A percentile compares a stretch with the other conserved stretches of the same genome.
Evolutionary conservation across 2,329 filamentous ascomycete species (phyloP).

Genomic region (Falciphora oryzae): DNA sequence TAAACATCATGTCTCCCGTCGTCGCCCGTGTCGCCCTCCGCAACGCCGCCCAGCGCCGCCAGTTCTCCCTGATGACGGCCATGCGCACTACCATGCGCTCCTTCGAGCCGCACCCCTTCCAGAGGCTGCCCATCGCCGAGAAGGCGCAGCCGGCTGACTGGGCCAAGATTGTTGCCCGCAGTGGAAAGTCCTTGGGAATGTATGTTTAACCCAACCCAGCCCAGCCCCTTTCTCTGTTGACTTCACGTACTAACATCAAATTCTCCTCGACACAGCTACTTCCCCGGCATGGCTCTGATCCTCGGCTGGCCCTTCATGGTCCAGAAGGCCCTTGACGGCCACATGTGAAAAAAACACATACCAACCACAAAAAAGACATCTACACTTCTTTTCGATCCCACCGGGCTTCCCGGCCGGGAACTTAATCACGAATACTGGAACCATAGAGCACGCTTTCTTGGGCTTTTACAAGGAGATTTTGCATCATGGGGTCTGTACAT

Average conservation of each 20-base stretch:
- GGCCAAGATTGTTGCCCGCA: constrained; percentile 28
- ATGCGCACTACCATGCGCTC: constrained; percentile 30
- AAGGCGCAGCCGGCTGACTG: constrained; percentile 30
- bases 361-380: background rate
- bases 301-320: constrained; percentile 33
- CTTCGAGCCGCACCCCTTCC: constrained; percentile 33
- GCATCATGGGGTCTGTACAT: background rate
- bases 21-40: constrained; percentile 28
- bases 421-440: background rate
- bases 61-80: constrained; percentile 30
- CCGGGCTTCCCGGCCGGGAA: background rate
- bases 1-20: constrained; percentile 28
- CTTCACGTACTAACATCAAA: constrained; percentile 8
- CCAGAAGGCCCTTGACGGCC: constrained; percentile 21
- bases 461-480: background rate
- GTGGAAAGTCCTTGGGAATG: constrained; percentile 25
- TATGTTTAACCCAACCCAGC: constrained; percentile 22
- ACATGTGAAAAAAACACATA: constrained; percentile 13
- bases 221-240: constrained; percentile 5
- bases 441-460: background rate
- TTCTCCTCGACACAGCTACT: constrained; percentile 26
- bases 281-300: constrained; percentile 26
- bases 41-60: constrained; percentile 23
- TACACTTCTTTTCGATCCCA: background rate
- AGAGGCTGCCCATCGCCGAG: constrained; percentile 26